phyloP scores from a whole-genome alignment of 176 grass and related monocot species.

The Eleusine coracana region DNA sequence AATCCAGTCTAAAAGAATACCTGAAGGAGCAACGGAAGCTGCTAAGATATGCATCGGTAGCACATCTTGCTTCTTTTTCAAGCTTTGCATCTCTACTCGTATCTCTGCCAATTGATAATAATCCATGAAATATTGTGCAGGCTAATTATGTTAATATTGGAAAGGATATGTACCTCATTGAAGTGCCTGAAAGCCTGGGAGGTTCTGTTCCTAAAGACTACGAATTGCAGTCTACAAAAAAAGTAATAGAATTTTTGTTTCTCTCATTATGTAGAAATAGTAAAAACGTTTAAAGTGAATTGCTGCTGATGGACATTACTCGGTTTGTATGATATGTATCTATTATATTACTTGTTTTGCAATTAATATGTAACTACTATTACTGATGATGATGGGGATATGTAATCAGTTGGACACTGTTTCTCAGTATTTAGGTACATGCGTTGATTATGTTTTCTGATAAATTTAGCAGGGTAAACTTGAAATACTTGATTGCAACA shows the following conservation, averaged over 20 bases:
- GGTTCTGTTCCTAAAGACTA: conserved; percentile 80
- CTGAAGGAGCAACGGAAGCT: conserved; percentile 83
- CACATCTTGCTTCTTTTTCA: conserved; percentile 15
- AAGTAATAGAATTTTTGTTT: conserved; percentile 43
- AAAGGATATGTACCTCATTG: conserved; percentile 84
- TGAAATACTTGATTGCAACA: conserved; percentile 3
- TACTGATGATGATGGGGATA: not conserved
- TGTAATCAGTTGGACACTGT: conserved; percentile 12
- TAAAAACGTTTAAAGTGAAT: conserved; percentile 14
- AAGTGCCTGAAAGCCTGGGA: conserved; percentile 69
- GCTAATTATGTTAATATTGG: conserved; percentile 89
- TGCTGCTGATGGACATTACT: conserved; percentile 7
- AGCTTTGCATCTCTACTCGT: not conserved
- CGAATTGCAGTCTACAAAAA: conserved; percentile 89
- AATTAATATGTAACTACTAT: not conserved
- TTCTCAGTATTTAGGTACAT: not conserved
- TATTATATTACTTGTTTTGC: conserved; percentile 13
- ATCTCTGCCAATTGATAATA: conserved; percentile 29
- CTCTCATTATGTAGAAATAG: conserved; percentile 29
- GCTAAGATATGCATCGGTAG: conserved; percentile 63
- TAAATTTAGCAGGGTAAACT: not conserved
- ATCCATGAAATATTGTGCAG: conserved; percentile 39
- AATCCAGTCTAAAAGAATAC: conserved; percentile 62
- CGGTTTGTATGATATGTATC: conserved; percentile 9
- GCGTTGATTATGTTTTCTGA: not conserved